Conservation (phyloP, 257 asterid species). For the Nicotiana tomentosiformis region DNA sequence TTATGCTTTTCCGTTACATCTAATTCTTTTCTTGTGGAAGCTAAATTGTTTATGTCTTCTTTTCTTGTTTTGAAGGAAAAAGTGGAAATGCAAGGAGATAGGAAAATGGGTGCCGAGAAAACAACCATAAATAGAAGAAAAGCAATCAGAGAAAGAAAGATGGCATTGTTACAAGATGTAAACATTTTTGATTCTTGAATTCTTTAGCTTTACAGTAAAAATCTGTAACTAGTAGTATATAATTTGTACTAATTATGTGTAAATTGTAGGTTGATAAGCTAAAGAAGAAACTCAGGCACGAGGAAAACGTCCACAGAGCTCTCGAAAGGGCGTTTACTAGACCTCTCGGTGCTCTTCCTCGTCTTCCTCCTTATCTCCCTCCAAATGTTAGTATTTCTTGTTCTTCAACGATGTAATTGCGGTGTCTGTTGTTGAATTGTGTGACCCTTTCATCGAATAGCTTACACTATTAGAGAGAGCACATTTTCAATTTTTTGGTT, state of each 20-base stretch:
- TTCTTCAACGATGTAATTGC: background rate
- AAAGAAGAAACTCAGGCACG: slow-evolving; percentile 80
- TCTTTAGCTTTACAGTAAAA: background rate
- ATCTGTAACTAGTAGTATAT: background rate
- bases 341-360: slow-evolving; percentile 90
- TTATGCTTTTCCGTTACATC: slow-evolving; percentile 20
- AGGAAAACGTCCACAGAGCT: slow-evolving; percentile 93
- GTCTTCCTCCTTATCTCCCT: slow-evolving; percentile 92
- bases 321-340: slow-evolving; percentile 85
- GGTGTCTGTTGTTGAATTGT: background rate
- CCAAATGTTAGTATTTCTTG: slow-evolving; percentile 47
- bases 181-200: background rate
- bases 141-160: slow-evolving; percentile 56
- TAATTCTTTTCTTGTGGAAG: slow-evolving; percentile 38
- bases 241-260: background rate
- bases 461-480: no score
- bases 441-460: background rate
- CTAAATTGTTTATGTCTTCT: slow-evolving; percentile 26
- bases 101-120: slow-evolving; percentile 45
- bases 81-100: slow-evolving; percentile 33
- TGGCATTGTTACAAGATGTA: slow-evolving; percentile 84
- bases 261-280: slow-evolving; percentile 71
- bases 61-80: slow-evolving; percentile 43
- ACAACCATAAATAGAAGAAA: slow-evolving; percentile 35
- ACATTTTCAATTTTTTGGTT: no score